These are phyloP conservation scores for Candida freyschussii DNA, from an alignment of 1,139 yeast species.

Conservation along the genomic window DNA sequence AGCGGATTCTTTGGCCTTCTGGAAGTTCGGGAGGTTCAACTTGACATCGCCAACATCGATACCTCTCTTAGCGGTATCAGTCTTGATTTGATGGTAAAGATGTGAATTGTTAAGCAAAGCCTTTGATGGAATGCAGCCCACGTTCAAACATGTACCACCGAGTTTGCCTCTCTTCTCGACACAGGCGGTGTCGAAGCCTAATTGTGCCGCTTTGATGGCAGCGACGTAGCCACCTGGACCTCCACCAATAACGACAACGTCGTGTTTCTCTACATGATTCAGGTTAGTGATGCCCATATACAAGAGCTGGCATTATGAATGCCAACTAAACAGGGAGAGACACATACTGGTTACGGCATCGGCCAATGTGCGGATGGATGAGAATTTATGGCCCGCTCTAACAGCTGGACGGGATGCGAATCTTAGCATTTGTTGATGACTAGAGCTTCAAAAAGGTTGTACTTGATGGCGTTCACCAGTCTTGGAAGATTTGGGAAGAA, in stretches of 20 bases:
- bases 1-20: conserved; percentile 88
- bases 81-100: conserved; percentile 80
- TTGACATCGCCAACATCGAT: conserved; percentile 78
- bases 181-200: conserved; percentile 92
- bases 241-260: conserved; percentile 93
- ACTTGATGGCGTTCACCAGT: too few relatives aligned
- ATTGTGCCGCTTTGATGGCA: conserved; percentile 97
- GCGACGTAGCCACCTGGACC: conserved; percentile 99
- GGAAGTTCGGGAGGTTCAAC: conserved; percentile 73
- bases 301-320: too few relatives aligned
- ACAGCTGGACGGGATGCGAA: conserved; percentile 16
- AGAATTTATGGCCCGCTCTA: conserved; percentile 13
- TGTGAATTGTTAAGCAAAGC: conserved; percentile 93
- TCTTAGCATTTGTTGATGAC: conserved; percentile 27
- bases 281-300: conserved; percentile 2
- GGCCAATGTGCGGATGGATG: conserved; percentile 18
- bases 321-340: background rate
- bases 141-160: conserved; percentile 98
- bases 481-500: too few relatives aligned
- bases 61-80: conserved; percentile 85
- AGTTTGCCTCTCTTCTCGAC: conserved; percentile 92
- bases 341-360: conserved; percentile 18
- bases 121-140: conserved; percentile 98
- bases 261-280: conserved; percentile 46
- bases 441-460: too few relatives aligned